A percentile compares a stretch with the other conserved stretches of the same genome.
Conservation (phyloP, 2,329 filamentous ascomycete genomes). For the Arthrobotrys pseudoclavata region DNA sequence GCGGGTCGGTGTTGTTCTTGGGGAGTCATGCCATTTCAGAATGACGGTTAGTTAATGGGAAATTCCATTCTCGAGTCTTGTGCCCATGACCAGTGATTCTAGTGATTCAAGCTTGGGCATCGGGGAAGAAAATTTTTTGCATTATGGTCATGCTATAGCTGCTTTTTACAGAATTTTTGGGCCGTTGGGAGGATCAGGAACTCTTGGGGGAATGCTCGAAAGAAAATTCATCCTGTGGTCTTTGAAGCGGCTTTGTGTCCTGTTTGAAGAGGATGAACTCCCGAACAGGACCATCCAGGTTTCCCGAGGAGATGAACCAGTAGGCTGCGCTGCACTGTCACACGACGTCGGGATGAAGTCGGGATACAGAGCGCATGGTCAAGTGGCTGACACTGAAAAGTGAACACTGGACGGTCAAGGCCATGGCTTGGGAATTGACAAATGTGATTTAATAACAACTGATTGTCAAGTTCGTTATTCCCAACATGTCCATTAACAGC, state of each 20-base stretch:
- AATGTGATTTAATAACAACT: constrained; percentile 43
- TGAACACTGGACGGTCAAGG: neutral
- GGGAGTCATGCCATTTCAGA: constrained; percentile 37
- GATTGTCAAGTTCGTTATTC: constrained; percentile 21
- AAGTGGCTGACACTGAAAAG: neutral
- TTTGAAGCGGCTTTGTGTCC: constrained; percentile 37
- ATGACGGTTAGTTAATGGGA: neutral
- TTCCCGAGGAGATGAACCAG: constrained; percentile 36
- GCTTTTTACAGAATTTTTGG: constrained; percentile 4
- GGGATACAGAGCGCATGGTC: constrained; percentile 17
- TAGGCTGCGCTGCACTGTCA: constrained; percentile 1
- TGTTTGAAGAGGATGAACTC: constrained; percentile 10
- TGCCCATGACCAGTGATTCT: constrained; percentile 5
- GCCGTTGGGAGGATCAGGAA: constrained; percentile 11
- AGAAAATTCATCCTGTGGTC: constrained; percentile 38
- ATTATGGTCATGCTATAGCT: constrained; percentile 34
- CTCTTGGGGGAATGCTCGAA: constrained; percentile 29
- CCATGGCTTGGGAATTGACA: constrained; percentile 7
- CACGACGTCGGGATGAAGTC: constrained; percentile 26
- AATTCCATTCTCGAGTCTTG: constrained; percentile 22
- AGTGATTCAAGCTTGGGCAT: neutral
- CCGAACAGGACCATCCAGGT: constrained; percentile 33
- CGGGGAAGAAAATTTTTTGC: constrained; percentile 16
- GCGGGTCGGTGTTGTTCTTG: neutral
- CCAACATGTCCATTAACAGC: constrained; percentile 23